Evolutionary conservation across 2,329 filamentous ascomycete genomes (phyloP), one percentile per base, ranked within the genome.

Genomic region (Annulohypoxylon truncatum): DNA sequence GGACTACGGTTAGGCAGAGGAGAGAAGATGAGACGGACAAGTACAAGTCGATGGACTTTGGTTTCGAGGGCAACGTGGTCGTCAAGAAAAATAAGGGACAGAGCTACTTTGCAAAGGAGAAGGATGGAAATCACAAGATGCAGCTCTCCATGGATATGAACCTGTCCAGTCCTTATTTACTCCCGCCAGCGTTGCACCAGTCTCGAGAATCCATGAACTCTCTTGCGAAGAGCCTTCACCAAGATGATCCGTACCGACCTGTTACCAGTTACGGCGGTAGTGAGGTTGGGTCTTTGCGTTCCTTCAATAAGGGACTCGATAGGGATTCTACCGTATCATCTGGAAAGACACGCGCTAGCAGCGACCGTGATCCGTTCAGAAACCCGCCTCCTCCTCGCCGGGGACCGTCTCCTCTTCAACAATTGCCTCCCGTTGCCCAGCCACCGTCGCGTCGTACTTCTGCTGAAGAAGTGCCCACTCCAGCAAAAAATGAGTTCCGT

Each of bases 21-120:
- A 81, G 84, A 63, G 96, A 99, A 80, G 96, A 99, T 80, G 85
- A 86, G 15, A 89, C 91, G 68, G 94, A 97, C 78, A 92, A 93
- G 71, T 93, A 96, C 79, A 94, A 91, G 76, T 96, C 93, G 0
- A 85, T 98, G 76, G 96, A 99, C 78, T 99, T 97, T 76, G 96
- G 96, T 33, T 80, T 97, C 75, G 93, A 81, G 35, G 80, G 91
- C 61, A 72, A 69, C 55, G 53, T 64, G 13, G 67, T 71, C 12
- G 68, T 70, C 47, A 82, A 82, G 64, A 75, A 76, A 22, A 76
- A 74, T 40, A 85, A 82, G 70, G 82, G 82, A 69, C 82, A 81
- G 73, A 82, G 79, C 58, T 77, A 82, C 80, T 83, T 70, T 80
- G 89, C 79, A 82, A 85, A 82, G 24, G 85, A 92, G 75, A 89